Conservation (phyloP, 768 basidiomycete genomes). For the Kwoniella bestiolae region DNA sequence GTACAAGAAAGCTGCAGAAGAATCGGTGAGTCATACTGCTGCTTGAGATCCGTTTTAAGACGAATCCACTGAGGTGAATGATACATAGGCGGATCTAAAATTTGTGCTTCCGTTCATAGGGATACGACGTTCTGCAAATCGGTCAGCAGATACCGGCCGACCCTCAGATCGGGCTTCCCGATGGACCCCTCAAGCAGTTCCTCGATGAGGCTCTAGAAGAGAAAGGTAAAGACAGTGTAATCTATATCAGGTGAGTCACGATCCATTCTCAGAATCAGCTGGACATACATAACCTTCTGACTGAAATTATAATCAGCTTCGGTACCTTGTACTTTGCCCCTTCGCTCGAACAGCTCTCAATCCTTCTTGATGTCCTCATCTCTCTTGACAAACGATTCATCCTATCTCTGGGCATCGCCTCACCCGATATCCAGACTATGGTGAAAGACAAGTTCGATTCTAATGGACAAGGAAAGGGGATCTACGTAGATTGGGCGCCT, state of each 20-base stretch:
- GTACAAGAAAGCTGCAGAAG: conserved; percentile 1
- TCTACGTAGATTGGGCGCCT: conserved; percentile 23
- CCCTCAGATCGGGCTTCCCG: conserved; percentile 3
- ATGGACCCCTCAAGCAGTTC: conserved; percentile 13
- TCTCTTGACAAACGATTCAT: conserved; percentile 11
- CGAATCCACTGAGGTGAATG: too few species aligned
- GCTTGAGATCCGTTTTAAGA: too few species aligned
- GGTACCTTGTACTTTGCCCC: conserved; percentile 21
- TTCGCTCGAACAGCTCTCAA: conserved; percentile 15
- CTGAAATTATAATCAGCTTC: conserved; percentile 7
- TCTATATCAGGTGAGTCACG: conserved; percentile 28
- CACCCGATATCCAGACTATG: conserved; percentile 17
- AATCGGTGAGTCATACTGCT: conserved; percentile 1
- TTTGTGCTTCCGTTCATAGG: conserved; percentile 14
- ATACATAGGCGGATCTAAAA: too few species aligned
- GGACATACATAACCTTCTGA: too few species aligned
- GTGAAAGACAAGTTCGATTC: conserved; percentile 8
- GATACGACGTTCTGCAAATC: conserved; percentile 1
- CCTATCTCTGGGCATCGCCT: conserved; percentile 19
- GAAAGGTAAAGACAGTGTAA: conserved; percentile 14
- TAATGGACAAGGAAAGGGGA: conserved; percentile 6
- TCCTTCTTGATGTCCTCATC: conserved; percentile 24
- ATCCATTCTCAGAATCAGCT: too few species aligned
- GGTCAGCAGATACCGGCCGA: conserved; percentile 18
- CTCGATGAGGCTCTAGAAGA: conserved; percentile 13